Evolutionary conservation across 495 filamentous ascomycete genomes (phyloP).

Genomic region (Penicillium cinerascens): DNA sequence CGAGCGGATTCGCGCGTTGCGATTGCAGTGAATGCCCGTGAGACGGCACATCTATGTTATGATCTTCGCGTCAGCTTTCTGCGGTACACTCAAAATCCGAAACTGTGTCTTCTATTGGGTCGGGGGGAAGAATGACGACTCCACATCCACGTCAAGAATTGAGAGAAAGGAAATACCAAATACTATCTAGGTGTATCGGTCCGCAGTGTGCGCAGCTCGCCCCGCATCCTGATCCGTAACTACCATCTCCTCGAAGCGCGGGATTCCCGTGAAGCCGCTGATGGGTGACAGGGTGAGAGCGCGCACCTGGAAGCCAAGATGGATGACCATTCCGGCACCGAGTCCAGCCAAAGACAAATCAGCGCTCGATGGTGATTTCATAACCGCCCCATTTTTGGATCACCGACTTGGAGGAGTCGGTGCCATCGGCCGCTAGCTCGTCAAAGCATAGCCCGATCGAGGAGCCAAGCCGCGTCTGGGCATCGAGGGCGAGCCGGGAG

Average conservation of each 20-base stretch:
- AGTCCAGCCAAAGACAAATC: slow-evolving; percentile 47
- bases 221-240: slow-evolving; percentile 30
- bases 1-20: background rate
- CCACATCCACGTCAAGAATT: background rate
- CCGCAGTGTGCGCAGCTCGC: slow-evolving; percentile 34
- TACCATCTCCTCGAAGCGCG: slow-evolving; percentile 40
- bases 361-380: slow-evolving; percentile 38
- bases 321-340: slow-evolving; percentile 46
- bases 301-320: slow-evolving; percentile 39
- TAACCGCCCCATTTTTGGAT: slow-evolving; percentile 23
- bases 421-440: slow-evolving; percentile 22
- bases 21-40: background rate
- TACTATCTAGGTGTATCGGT: background rate
- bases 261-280: slow-evolving; percentile 42
- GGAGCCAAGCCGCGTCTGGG: slow-evolving; percentile 30
- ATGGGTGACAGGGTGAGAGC: slow-evolving; percentile 25
- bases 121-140: background rate
- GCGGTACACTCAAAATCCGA: background rate
- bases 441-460: slow-evolving; percentile 50
- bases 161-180: background rate
- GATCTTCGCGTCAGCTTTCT: background rate
- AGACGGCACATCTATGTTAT: background rate
- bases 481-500: slow-evolving; percentile 35
- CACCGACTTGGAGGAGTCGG: slow-evolving; percentile 23
- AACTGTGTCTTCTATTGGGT: background rate